Percentiles rank a stretch among this genome's conserved stretches.
phyloP scores from a whole-genome alignment of 768 basidiomycete species.

The Sporobolomyces roseus region DNA sequence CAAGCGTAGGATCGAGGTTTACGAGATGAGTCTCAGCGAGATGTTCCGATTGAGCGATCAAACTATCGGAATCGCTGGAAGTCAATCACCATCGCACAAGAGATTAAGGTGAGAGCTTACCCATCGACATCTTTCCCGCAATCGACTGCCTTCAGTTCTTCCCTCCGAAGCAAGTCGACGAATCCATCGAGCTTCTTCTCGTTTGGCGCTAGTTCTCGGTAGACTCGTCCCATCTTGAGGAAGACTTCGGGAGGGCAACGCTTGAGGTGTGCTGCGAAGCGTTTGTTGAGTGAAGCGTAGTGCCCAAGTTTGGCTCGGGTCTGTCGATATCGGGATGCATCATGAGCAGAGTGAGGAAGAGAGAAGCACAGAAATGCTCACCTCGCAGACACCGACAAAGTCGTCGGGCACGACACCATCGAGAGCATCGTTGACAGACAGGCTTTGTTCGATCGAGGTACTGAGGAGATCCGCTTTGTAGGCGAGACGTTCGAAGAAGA shows the following conservation, averaged over 20 bases:
- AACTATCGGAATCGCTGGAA: slow-evolving; percentile 53
- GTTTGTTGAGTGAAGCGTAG: slow-evolving; percentile 77
- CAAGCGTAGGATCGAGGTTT: slow-evolving; percentile 63
- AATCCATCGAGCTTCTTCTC: slow-evolving; percentile 92
- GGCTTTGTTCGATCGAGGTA: slow-evolving; percentile 70
- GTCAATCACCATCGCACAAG: too few relatives aligned
- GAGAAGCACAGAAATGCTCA: slow-evolving; percentile 48
- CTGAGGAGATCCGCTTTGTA: slow-evolving; percentile 84
- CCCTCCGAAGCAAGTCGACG: slow-evolving; percentile 72
- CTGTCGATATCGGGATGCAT: slow-evolving; percentile 49
- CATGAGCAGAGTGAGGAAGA: neutral
- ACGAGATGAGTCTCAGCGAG: slow-evolving; percentile 80
- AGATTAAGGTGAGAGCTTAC: slow-evolving; percentile 51
- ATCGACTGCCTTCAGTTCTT: slow-evolving; percentile 90
- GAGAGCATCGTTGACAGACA: slow-evolving; percentile 78
- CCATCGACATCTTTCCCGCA: slow-evolving; percentile 84
- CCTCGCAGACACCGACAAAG: slow-evolving; percentile 93
- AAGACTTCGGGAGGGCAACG: slow-evolving; percentile 79
- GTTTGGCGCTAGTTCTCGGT: slow-evolving; percentile 75
- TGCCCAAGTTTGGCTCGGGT: slow-evolving; percentile 78
- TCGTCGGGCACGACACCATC: slow-evolving; percentile 73
- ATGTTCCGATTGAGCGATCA: slow-evolving; percentile 90
- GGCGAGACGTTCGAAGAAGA: slow-evolving; percentile 87
- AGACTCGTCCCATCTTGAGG: slow-evolving; percentile 75
- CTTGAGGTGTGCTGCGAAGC: slow-evolving; percentile 78